Conservation (phyloP, 1,284 basidiomycete species). For the Violaceomyces palustris region DNA sequence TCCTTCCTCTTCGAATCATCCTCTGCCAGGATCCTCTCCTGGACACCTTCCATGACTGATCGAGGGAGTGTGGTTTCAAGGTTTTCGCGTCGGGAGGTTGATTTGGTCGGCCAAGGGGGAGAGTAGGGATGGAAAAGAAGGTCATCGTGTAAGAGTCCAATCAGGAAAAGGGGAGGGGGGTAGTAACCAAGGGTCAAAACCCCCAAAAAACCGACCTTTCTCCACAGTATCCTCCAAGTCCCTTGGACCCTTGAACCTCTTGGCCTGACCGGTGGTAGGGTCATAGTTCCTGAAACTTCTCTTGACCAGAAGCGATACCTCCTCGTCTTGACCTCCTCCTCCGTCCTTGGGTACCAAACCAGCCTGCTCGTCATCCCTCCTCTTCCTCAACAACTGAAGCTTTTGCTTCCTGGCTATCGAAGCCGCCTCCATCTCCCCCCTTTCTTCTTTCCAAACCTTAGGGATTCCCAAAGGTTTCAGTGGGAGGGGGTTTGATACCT, state of each 20-base stretch:
- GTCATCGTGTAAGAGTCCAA: no score
- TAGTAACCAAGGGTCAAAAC: no score
- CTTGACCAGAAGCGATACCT: constrained; percentile 20
- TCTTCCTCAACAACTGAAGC: constrained; percentile 70
- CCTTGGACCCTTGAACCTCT: constrained; percentile 56
- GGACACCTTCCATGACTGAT: constrained; percentile 76
- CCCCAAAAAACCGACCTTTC: no score
- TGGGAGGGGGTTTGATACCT: no score
- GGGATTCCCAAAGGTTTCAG: no score
- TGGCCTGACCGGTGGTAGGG: constrained; percentile 44
- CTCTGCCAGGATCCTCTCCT: constrained; percentile 74
- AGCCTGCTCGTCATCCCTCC: constrained; percentile 59
- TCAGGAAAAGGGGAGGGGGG: no score
- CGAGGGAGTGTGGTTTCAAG: no score
- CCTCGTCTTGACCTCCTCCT: not conserved
- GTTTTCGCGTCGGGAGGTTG: no score
- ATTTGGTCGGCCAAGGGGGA: no score
- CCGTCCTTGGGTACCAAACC: constrained; percentile 2
- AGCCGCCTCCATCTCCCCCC: constrained; percentile 65
- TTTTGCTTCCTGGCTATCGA: constrained; percentile 81
- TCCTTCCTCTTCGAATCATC: constrained; percentile 77
- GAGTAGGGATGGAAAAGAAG: no score
- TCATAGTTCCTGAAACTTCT: constrained; percentile 52
- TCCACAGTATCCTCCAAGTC: constrained; percentile 80
- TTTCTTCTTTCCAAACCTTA: no score